phyloP scores from a whole-genome alignment of 306 rosid species.

The Cicer pinnatifidum region DNA sequence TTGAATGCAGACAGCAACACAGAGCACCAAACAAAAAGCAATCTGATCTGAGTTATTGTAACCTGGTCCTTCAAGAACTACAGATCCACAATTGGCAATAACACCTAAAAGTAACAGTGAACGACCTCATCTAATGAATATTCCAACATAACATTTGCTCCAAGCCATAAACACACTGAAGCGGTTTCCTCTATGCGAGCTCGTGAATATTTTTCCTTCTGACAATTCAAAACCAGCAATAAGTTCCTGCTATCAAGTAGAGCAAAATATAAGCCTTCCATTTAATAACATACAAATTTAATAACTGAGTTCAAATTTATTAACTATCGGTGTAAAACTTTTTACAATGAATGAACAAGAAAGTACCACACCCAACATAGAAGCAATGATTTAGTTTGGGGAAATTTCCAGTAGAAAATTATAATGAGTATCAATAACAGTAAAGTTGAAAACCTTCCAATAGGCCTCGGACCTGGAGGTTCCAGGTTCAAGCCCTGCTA shows the following conservation, averaged over 20 bases:
- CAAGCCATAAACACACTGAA: constrained; percentile 78
- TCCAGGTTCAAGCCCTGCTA: too few relatives aligned
- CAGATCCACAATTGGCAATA: constrained; percentile 56
- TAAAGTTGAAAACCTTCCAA: not conserved
- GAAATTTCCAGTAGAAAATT: constrained; percentile 30
- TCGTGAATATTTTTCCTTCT: constrained; percentile 75
- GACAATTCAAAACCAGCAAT: constrained; percentile 79
- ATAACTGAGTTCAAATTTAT: constrained; percentile 7
- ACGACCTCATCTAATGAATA: constrained; percentile 77
- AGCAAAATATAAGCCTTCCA: constrained; percentile 25
- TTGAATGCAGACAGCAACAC: constrained; percentile 5
- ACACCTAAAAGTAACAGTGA: constrained; percentile 38
- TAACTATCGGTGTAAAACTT: not conserved
- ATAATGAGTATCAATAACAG: constrained; percentile 16
- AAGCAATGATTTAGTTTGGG: not conserved
- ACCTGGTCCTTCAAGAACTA: constrained; percentile 84
- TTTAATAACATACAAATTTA: not conserved
- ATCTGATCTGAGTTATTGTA: constrained; percentile 77
- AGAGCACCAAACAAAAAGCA: constrained; percentile 6
- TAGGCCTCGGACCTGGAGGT: too few relatives aligned
- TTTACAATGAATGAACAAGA: constrained; percentile 11
- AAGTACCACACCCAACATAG: constrained; percentile 13
- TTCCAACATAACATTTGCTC: constrained; percentile 82
- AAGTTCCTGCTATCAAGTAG: constrained; percentile 56
- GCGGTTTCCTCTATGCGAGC: constrained; percentile 64